Percentiles rank a stretch among this genome's conserved stretches.
Conservation (phyloP, 805 yeast genomes). For the Candida maltosa region DNA sequence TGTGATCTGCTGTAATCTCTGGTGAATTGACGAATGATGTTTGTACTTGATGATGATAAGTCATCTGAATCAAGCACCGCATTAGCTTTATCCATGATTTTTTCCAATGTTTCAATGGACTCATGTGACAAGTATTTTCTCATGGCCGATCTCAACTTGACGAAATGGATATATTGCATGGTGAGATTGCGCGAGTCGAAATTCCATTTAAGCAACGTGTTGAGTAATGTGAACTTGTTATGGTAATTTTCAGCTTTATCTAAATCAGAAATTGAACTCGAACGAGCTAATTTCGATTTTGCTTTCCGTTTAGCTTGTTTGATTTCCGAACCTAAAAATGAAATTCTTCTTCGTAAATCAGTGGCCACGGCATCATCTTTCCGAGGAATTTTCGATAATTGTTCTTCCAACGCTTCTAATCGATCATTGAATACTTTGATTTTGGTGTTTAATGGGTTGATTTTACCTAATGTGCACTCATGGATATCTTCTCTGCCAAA, state of each 20-base stretch:
- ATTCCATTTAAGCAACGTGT: slow-evolving; percentile 43
- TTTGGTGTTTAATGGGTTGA: slow-evolving; percentile 26
- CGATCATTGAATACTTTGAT: slow-evolving; percentile 23
- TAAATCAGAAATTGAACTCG: slow-evolving; percentile 2
- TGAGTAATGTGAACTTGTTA: slow-evolving; percentile 34
- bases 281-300: no score
- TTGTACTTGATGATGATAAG: slow-evolving; percentile 1
- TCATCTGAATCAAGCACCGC: slow-evolving; percentile 8
- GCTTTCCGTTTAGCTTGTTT: no score
- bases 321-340: no score
- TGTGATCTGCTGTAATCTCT: not conserved
- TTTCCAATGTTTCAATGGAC: slow-evolving; percentile 30
- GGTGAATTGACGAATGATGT: not conserved
- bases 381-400: slow-evolving; percentile 10
- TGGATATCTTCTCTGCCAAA: slow-evolving; percentile 26
- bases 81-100: slow-evolving; percentile 20
- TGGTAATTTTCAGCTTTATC: slow-evolving; percentile 21
- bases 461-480: slow-evolving; percentile 23
- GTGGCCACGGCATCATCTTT: slow-evolving; percentile 8
- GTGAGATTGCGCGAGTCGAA: slow-evolving; percentile 29
- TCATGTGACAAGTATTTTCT: slow-evolving; percentile 32
- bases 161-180: slow-evolving; percentile 35
- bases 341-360: no score
- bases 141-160: slow-evolving; percentile 24
- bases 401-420: slow-evolving; percentile 20